Percentiles rank a stretch among this genome's conserved stretches.
Conservation (phyloP, 768 basidiomycete species). For the Gloeopeniophorella convolvens region DNA sequence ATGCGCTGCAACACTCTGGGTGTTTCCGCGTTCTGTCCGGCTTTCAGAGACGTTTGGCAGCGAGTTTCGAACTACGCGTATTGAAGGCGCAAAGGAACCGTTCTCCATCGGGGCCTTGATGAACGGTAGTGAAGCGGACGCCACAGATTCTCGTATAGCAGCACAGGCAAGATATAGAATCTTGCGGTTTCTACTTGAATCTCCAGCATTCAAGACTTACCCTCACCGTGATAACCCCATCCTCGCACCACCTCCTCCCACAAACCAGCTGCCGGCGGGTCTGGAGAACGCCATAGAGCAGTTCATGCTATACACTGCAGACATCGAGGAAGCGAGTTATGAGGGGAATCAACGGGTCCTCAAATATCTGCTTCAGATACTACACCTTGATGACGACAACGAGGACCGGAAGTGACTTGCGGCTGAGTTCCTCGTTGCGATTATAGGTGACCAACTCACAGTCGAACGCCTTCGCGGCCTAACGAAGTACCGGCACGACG, state of each 20-base stretch:
- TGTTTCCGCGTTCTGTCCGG: not conserved
- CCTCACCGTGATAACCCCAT: conserved; percentile 19
- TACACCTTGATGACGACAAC: conserved; percentile 20
- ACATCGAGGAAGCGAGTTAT: conserved; percentile 36
- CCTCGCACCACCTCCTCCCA: conserved; percentile 27
- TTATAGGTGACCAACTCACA: conserved; percentile 29
- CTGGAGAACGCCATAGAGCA: conserved; percentile 27
- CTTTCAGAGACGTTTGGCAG: too few relatives aligned
- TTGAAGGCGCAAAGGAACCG: not conserved
- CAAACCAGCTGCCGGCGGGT: too few relatives aligned
- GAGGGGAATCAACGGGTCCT: conserved; percentile 31
- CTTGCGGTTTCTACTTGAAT: too few relatives aligned
- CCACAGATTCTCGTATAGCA: not conserved
- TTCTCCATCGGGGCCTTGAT: not conserved
- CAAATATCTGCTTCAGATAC: conserved; percentile 29
- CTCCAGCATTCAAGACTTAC: conserved; percentile 10
- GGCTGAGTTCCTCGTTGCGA: conserved; percentile 13
- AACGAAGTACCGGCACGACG: conserved; percentile 10
- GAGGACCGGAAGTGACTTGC: conserved; percentile 20
- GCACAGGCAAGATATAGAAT: not conserved
- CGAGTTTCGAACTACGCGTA: not conserved
- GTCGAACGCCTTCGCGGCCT: conserved; percentile 17
- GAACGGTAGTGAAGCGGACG: not conserved
- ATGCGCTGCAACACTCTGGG: not conserved
- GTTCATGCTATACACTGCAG: conserved; percentile 31